A percentile compares a stretch with the other conserved stretches of the same genome.
These are phyloP conservation scores for Salix exigua DNA, from an alignment of 345 rosid species.

Conservation along the genomic window DNA sequence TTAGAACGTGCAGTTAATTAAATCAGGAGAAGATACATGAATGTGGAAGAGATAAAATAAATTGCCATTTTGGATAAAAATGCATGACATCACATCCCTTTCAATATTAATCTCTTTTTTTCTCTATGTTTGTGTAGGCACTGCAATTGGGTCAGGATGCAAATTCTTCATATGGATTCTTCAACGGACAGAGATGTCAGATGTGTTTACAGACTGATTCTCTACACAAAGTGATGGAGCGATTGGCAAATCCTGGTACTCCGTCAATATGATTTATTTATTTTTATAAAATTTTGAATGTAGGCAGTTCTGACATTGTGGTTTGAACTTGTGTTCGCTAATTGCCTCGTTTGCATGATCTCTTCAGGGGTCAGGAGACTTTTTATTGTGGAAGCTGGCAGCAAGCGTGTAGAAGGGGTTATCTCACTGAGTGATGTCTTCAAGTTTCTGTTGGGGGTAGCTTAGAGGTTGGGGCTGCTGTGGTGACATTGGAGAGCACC, in stretches of 20 bases:
- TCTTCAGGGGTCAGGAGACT: conserved; percentile 63
- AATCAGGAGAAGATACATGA: background rate
- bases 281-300: background rate
- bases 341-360: conserved; percentile 5
- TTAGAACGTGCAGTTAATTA: background rate
- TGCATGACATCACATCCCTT: too few species aligned
- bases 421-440: conserved; percentile 70
- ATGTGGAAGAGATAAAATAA: background rate
- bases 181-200: conserved; percentile 71
- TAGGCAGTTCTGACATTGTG: background rate
- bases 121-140: conserved; percentile 38
- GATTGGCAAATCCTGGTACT: conserved; percentile 66
- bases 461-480: background rate
- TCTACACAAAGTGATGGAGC: conserved; percentile 78
- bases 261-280: background rate
- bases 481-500: conserved; percentile 17
- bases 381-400: conserved; percentile 76
- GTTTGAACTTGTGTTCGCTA: background rate
- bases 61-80: background rate
- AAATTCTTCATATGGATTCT: conserved; percentile 39
- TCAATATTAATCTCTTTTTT: background rate
- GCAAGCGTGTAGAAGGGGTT: conserved; percentile 85
- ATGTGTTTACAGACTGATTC: conserved; percentile 83
- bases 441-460: conserved; percentile 53
- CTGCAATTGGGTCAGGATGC: conserved; percentile 78